A percentile compares a stretch with the other conserved stretches of the same genome.
These are phyloP conservation scores for Cladophialophora immunda DNA, from an alignment of 2,329 filamentous ascomycete genomes.

Conservation along the genomic window DNA sequence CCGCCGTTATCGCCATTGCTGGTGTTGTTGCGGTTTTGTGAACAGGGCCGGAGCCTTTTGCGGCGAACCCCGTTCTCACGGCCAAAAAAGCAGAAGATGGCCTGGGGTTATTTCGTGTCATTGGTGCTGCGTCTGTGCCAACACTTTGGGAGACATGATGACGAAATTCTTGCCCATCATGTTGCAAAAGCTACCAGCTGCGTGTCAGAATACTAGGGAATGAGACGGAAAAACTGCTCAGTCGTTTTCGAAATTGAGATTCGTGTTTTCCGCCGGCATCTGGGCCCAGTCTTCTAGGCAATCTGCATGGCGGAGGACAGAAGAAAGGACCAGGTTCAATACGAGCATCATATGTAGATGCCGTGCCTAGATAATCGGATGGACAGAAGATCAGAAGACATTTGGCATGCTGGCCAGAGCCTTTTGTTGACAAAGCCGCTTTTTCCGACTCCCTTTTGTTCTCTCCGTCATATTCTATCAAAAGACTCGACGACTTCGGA, in stretches of 20 bases:
- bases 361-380: slow-evolving; percentile 6
- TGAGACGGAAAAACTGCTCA: background rate
- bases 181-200: background rate
- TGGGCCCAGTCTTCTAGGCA: background rate
- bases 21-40: slow-evolving; percentile 52
- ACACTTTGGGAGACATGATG: background rate
- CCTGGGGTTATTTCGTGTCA: background rate
- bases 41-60: slow-evolving; percentile 24
- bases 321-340: background rate
- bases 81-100: background rate
- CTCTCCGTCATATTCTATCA: slow-evolving; percentile 9
- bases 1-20: slow-evolving; percentile 52
- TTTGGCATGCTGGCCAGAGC: slow-evolving; percentile 15
- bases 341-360: background rate
- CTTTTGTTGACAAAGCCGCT: slow-evolving; percentile 1
- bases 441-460: slow-evolving; percentile 7
- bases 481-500: background rate
- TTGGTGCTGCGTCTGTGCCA: background rate
- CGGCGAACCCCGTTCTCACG: background rate
- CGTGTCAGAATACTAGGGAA: background rate
- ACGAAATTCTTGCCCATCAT: background rate
- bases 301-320: background rate
- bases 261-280: background rate
- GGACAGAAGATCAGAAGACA: slow-evolving; percentile 1
- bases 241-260: background rate